A percentile compares a stretch with the other conserved stretches of the same genome.
Evolutionary conservation across 495 filamentous ascomycete species (phyloP).

Genomic region (Venustampulla echinocandica): DNA sequence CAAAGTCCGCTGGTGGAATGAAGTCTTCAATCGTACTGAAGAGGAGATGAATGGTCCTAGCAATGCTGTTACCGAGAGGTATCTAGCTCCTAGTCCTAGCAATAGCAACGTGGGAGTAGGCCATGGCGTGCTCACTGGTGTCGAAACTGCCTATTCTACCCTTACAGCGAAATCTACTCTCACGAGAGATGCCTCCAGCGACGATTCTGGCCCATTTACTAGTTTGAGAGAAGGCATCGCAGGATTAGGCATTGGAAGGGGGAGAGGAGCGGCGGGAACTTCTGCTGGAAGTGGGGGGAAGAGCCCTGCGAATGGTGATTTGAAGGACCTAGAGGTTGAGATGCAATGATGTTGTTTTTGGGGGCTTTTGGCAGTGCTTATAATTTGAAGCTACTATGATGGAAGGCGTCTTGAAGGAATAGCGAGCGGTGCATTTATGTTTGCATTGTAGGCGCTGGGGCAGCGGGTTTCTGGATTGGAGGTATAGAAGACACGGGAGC

Average conservation of each 20-base stretch:
- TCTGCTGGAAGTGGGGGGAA: neutral
- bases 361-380: too few relatives aligned
- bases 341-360: constrained; percentile 22
- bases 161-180: neutral
- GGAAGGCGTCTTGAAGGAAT: too few relatives aligned
- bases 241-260: constrained; percentile 32
- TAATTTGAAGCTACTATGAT: too few relatives aligned
- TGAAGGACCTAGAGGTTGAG: constrained; percentile 20
- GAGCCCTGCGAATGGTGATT: constrained; percentile 4
- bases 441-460: too few relatives aligned
- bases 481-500: too few relatives aligned
- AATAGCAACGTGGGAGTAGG: neutral
- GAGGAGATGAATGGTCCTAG: constrained; percentile 82
- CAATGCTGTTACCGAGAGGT: constrained; percentile 29
- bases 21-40: constrained; percentile 75
- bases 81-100: constrained; percentile 2
- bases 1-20: constrained; percentile 82
- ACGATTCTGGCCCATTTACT: constrained; percentile 13
- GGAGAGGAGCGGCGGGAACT: constrained; percentile 1
- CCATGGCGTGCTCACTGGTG: constrained; percentile 15
- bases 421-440: too few relatives aligned
- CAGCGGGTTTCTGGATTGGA: too few relatives aligned
- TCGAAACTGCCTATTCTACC: constrained; percentile 13
- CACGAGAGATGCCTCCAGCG: constrained; percentile 4
- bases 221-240: constrained; percentile 40